A percentile compares a stretch with the other conserved stretches of the same genome.
These are phyloP conservation scores for Rhizopogon rudus DNA, from an alignment of 768 basidiomycete species.

Conservation along the genomic window DNA sequence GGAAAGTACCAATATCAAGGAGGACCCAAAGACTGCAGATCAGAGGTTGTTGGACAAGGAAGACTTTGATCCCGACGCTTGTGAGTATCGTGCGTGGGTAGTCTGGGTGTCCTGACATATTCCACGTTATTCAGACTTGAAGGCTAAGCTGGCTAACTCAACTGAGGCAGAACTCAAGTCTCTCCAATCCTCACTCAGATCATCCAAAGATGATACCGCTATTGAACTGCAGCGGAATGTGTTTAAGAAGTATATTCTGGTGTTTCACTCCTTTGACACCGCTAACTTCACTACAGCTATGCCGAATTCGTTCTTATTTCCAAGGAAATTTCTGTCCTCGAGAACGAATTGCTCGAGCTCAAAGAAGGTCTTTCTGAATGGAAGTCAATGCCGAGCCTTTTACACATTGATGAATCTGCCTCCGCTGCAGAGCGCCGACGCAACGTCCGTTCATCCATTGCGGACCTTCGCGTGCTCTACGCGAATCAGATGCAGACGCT, in stretches of 20 bases:
- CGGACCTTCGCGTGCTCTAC: conserved; percentile 91
- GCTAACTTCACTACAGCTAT: conserved; percentile 53
- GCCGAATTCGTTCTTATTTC: conserved; percentile 96
- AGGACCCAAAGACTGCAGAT: conserved; percentile 60
- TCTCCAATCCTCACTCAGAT: conserved; percentile 70
- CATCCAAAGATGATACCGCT: conserved; percentile 67
- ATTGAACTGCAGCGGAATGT: conserved; percentile 86
- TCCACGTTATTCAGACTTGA: conserved; percentile 48
- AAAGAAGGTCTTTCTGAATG: conserved; percentile 93
- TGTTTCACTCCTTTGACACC: neutral
- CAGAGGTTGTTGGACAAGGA: conserved; percentile 65
- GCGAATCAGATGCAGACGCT: conserved; percentile 91
- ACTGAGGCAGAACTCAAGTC: conserved; percentile 77
- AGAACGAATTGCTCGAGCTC: conserved; percentile 97
- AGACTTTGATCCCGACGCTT: conserved; percentile 83
- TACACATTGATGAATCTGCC: conserved; percentile 84
- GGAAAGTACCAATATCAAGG: conserved; percentile 31
- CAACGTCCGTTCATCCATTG: conserved; percentile 84
- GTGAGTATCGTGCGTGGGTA: conserved; percentile 41
- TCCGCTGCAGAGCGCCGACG: conserved; percentile 58
- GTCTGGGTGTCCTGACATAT: neutral
- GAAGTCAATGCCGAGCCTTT: conserved; percentile 90
- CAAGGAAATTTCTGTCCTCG: conserved; percentile 93
- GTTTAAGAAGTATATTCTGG: conserved; percentile 74
- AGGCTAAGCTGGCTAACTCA: conserved; percentile 84